Conservation (phyloP, 169 alveolate species). For the Eimeria acervulina region DNA sequence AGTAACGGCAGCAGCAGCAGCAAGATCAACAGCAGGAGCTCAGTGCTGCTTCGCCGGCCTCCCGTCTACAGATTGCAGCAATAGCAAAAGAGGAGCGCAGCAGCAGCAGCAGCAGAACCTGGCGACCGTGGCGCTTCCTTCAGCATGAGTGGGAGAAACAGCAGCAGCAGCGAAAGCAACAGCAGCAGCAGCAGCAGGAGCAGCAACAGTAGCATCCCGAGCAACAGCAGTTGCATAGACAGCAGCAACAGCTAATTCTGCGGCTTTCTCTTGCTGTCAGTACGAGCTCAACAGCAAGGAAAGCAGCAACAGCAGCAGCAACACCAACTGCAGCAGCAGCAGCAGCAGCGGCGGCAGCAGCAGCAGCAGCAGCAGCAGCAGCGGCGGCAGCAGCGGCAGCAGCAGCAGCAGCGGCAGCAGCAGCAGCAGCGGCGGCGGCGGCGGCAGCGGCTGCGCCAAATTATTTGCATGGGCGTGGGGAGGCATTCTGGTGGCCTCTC, state of each 20-base stretch:
- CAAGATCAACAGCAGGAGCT: background rate
- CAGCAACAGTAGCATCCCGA: background rate
- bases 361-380: slow-evolving; percentile 4
- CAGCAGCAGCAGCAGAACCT: slow-evolving; percentile 1
- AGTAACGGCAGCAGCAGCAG: background rate
- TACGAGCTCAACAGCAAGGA: background rate
- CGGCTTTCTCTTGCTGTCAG: background rate
- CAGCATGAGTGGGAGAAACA: too few relatives aligned
- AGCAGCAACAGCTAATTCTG: background rate
- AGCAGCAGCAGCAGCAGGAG: background rate
- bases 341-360: background rate
- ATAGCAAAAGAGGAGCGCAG: background rate
- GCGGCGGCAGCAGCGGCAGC: background rate
- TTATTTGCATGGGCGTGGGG: background rate
- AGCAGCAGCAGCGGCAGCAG: background rate
- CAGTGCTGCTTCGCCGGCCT: background rate
- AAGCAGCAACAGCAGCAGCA: background rate
- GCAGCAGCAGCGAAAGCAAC: too few relatives aligned
- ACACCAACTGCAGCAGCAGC: background rate
- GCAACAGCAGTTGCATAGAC: background rate
- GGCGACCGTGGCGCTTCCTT: too few relatives aligned
- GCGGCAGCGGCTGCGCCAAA: slow-evolving; percentile 20
- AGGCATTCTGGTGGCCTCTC: background rate
- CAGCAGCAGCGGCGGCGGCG: background rate
- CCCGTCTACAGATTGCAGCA: background rate